Conservation (phyloP, 345 rosid genomes). For the Eucalyptus virginea region DNA sequence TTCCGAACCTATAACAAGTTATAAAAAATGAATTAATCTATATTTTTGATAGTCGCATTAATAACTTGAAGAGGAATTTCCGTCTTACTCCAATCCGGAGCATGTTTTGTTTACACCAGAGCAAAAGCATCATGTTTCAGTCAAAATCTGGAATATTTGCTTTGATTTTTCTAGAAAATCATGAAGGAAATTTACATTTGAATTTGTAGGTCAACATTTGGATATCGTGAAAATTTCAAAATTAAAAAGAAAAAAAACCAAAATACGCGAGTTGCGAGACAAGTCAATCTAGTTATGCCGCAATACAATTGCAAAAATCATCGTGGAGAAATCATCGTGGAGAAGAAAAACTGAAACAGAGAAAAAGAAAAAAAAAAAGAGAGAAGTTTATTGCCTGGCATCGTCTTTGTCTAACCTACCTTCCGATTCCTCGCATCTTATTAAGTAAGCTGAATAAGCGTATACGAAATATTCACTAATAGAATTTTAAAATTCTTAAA, state of each 20-base stretch:
- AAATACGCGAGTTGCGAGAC: too few relatives aligned
- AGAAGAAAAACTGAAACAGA: too few relatives aligned
- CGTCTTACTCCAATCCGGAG: fast-evolving
- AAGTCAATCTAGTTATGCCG: neutral
- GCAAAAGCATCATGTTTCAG: neutral
- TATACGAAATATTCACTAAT: neutral
- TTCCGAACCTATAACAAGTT: neutral
- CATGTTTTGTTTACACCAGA: neutral
- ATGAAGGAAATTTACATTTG: fast-evolving
- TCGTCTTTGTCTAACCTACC: too few relatives aligned
- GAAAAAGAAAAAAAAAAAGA: fast-evolving
- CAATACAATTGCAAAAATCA: neutral
- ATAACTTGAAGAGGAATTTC: neutral
- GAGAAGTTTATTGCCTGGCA: too few relatives aligned
- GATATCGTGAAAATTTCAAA: fast-evolving
- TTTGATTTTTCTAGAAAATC: neutral
- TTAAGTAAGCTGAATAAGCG: neutral
- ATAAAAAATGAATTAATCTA: fast-evolving
- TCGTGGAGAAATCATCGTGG: too few relatives aligned
- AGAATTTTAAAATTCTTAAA: neutral
- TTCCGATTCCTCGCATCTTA: too few relatives aligned
- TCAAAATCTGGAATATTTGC: too few relatives aligned
- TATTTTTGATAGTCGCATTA: neutral
- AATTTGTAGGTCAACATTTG: fast-evolving
- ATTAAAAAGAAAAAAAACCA: too few relatives aligned